These are phyloP conservation scores for Oxytropis ochrocephala DNA, from an alignment of 306 rosid species.

Conservation along the genomic window DNA sequence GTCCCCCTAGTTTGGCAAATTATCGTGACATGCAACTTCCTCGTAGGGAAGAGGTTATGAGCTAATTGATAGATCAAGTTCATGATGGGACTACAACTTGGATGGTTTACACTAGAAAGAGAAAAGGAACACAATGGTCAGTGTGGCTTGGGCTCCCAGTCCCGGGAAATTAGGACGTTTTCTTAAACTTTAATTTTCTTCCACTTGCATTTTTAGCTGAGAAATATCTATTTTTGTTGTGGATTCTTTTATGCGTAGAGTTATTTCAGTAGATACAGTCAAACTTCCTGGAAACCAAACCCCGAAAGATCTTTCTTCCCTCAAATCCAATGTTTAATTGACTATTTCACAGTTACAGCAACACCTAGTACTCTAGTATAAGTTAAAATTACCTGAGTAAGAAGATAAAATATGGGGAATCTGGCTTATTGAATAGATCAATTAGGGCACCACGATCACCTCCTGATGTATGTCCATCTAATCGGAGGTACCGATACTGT, in stretches of 20 bases:
- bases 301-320: not conserved
- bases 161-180: not conserved
- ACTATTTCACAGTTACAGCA: not conserved
- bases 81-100: not conserved
- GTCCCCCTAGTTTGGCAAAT: not conserved
- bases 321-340: not conserved
- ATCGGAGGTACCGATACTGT: constrained; percentile 84
- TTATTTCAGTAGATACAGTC: not conserved
- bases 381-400: constrained; percentile 68
- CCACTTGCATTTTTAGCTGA: not conserved
- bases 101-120: not conserved
- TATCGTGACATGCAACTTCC: not conserved
- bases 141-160: not conserved
- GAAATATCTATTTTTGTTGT: not conserved
- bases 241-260: not conserved
- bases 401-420: constrained; percentile 85
- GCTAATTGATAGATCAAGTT: not conserved
- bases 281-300: not conserved
- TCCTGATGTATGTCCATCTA: constrained; percentile 99
- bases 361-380: not conserved
- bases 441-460: constrained; percentile 96
- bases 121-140: not conserved
- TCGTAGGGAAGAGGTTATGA: not conserved
- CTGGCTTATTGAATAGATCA: constrained; percentile 62
- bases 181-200: not conserved